Conservation (phyloP, 1,139 yeast species). For the Nakaseomyces delphensis region DNA sequence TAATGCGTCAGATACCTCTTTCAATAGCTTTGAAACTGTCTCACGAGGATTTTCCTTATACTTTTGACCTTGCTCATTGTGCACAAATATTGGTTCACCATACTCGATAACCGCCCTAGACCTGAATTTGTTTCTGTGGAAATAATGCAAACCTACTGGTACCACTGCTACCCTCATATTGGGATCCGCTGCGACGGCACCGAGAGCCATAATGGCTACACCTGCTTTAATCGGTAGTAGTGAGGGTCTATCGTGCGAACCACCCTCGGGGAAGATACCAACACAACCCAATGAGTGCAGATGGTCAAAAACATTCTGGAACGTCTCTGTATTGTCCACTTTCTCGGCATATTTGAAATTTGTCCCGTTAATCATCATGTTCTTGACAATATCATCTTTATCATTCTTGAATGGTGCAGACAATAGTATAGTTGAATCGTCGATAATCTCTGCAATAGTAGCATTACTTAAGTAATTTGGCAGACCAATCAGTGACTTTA, state of each 20-base stretch:
- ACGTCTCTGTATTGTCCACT: conserved; percentile 51
- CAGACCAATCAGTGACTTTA: conserved; percentile 53
- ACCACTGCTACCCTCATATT: conserved; percentile 50
- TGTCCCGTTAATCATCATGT: conserved; percentile 41
- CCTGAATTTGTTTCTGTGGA: conserved; percentile 67
- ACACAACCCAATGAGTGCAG: conserved; percentile 49
- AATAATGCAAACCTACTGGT: conserved; percentile 71
- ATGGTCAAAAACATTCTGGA: conserved; percentile 55
- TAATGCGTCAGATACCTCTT: conserved; percentile 47
- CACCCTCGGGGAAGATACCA: conserved; percentile 71
- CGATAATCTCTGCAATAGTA: conserved; percentile 43
- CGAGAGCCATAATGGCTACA: conserved; percentile 74
- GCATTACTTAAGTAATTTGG: conserved; percentile 52
- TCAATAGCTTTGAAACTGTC: conserved; percentile 49
- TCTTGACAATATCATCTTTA: conserved; percentile 30
- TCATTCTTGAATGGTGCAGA: conserved; percentile 41
- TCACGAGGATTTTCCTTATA: conserved; percentile 50
- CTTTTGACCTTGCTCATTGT: conserved; percentile 40
- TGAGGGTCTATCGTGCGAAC: conserved; percentile 66
- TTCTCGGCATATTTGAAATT: conserved; percentile 51
- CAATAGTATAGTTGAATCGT: conserved; percentile 45
- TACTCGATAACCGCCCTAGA: conserved; percentile 71
- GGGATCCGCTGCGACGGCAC: conserved; percentile 57
- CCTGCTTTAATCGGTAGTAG: conserved; percentile 70
- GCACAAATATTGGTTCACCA: conserved; percentile 58